These are phyloP conservation scores for Cercospora brassicicola DNA, from an alignment of 2,329 filamentous ascomycete species.

Conservation along the genomic window DNA sequence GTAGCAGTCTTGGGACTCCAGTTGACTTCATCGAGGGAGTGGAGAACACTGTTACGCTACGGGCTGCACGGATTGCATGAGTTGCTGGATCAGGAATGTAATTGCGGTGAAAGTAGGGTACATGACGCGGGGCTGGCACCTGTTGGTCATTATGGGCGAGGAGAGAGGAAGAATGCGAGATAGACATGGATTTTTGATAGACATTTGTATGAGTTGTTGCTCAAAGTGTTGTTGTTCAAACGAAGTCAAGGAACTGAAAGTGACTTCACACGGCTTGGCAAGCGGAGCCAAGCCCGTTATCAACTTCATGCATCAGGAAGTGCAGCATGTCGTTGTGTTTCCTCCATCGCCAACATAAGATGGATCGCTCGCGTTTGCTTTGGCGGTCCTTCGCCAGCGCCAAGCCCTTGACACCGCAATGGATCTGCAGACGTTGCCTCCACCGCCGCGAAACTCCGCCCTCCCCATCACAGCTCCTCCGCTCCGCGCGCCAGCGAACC, in stretches of 20 bases:
- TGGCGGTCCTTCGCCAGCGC: not conserved
- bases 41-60: not conserved
- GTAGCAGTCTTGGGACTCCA: not conserved
- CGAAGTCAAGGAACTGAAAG: not conserved
- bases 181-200: not conserved
- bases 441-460: slow-evolving; percentile 36
- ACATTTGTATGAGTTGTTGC: not conserved
- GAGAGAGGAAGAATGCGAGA: not conserved
- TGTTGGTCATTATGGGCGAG: not conserved
- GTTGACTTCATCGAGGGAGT: not conserved
- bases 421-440: slow-evolving; percentile 22
- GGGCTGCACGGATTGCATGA: not conserved
- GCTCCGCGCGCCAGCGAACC: slow-evolving; percentile 22
- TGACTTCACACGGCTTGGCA: not conserved
- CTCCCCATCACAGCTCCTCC: slow-evolving; percentile 26
- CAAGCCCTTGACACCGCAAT: not conserved
- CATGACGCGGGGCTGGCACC: not conserved
- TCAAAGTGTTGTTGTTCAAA: not conserved
- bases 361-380: slow-evolving; percentile 26
- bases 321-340: not conserved
- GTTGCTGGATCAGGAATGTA: not conserved
- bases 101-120: not conserved
- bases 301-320: not conserved
- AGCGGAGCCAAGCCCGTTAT: not conserved
- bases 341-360: not conserved